Evolutionary conservation across 306 rosid species (phyloP).

Genomic region (Acmispon strigosus): DNA sequence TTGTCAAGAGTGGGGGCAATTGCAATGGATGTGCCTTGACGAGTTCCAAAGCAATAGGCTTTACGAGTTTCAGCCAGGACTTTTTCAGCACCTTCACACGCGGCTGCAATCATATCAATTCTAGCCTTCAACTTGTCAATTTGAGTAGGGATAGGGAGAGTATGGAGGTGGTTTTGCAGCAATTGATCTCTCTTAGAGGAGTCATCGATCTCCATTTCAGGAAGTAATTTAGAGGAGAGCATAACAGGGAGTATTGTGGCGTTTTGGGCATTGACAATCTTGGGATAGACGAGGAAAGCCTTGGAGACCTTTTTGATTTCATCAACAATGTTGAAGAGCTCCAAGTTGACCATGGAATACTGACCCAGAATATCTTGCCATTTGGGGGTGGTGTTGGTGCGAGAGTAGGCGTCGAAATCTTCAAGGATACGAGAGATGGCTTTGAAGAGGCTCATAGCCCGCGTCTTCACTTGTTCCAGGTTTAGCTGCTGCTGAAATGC

Average conservation of each 20-base stretch:
- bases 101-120: slow-evolving; percentile 83
- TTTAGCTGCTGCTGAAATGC: slow-evolving; percentile 82
- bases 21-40: slow-evolving; percentile 62
- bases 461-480: slow-evolving; percentile 68
- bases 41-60: slow-evolving; percentile 82
- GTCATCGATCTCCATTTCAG: slow-evolving; percentile 91
- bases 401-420: slow-evolving; percentile 69
- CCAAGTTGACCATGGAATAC: slow-evolving; percentile 88
- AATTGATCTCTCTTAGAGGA: slow-evolving; percentile 62
- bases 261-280: slow-evolving; percentile 78
- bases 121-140: slow-evolving; percentile 80
- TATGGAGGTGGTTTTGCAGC: slow-evolving; percentile 94
- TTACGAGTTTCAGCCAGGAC: slow-evolving; percentile 89
- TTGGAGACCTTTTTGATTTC: slow-evolving; percentile 84
- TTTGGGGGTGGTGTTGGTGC: slow-evolving; percentile 77
- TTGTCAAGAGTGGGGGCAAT: slow-evolving; percentile 80
- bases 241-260: slow-evolving; percentile 75
- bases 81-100: slow-evolving; percentile 93
- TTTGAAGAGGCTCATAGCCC: slow-evolving; percentile 74
- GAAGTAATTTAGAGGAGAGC: slow-evolving; percentile 79
- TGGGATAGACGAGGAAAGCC: slow-evolving; percentile 80
- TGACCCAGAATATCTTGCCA: slow-evolving; percentile 91
- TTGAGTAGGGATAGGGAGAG: slow-evolving; percentile 62
- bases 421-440: slow-evolving; percentile 81
- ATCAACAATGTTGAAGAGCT: slow-evolving; percentile 92